Percentiles rank a stretch among this genome's conserved stretches.
These are phyloP conservation scores for Lichtheimia ramosa DNA, from an alignment of 371 early-diverging fungal genomes.

Conservation along the genomic window DNA sequence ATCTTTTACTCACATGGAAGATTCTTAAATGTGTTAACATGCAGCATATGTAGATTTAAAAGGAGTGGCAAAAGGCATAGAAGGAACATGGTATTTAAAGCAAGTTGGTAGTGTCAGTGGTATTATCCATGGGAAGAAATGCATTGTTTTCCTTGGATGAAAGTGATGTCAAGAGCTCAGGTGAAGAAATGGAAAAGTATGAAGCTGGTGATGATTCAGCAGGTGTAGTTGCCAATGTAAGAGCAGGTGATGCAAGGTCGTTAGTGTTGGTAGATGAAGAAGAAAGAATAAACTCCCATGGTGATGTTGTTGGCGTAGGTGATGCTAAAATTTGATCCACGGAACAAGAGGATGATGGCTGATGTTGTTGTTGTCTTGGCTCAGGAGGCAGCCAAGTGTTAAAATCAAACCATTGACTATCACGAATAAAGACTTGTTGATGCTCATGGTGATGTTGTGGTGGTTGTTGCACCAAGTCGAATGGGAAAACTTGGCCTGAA, in stretches of 20 bases:
- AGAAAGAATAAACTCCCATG: background rate
- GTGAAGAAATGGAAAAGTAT: slow-evolving; percentile 2
- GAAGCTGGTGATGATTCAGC: slow-evolving; percentile 8
- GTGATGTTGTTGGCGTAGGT: background rate
- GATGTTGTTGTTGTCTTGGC: slow-evolving; percentile 1
- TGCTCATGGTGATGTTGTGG: background rate
- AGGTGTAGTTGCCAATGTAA: slow-evolving; percentile 13
- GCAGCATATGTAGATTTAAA: too few species aligned
- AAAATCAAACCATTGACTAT: slow-evolving; percentile 8
- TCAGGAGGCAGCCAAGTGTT: slow-evolving; percentile 15
- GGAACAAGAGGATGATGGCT: background rate
- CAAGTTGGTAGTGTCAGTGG: too few species aligned
- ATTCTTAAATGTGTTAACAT: too few species aligned
- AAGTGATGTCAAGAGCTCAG: too few species aligned
- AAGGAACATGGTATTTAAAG: too few species aligned
- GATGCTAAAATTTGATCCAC: background rate
- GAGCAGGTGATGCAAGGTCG: slow-evolving; percentile 5
- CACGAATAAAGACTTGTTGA: too few species aligned
- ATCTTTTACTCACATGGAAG: background rate
- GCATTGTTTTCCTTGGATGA: too few species aligned
- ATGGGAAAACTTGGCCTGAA: too few species aligned
- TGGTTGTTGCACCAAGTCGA: too few species aligned
- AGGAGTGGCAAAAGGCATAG: too few species aligned
- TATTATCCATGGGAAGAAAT: too few species aligned
- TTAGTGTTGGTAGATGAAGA: background rate